Evolutionary conservation across 23 red algal genomes (phyloP), one percentile per base, ranked within the genome.

Genomic region (Gracilaria vermiculophylla): DNA sequence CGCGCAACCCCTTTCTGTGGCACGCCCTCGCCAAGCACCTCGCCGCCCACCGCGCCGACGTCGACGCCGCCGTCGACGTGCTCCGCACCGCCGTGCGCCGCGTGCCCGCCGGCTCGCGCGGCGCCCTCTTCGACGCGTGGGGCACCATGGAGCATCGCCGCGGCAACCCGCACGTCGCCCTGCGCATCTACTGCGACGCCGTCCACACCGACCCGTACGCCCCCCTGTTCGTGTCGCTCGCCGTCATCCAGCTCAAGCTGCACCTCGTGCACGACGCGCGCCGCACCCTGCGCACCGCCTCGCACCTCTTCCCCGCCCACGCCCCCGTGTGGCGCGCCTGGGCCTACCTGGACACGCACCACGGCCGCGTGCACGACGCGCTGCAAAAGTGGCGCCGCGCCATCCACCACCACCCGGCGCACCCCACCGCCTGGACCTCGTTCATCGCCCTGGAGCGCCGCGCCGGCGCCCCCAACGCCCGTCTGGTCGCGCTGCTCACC

Each of bases 1-100:
- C 62, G 0, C 51, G 50, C 3, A 87, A 87, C 66, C 82, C 82
- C 51, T 87, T 87, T 62, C 62, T 87, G n/a, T 89, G 85, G 85
- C 85, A 77, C 55, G 69, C 85, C 21, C 24, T 79, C 10, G 64
- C 64, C 16, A 74, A 72, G 82, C 82, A 75, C 33, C 85, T 79
- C 5, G 69, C 73, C 85, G 28, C 36, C 19, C 25, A 45, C 31
- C 85, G 69, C 57, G 71, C 85, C 34, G 40, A 57, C 23, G 41
- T 61, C 29, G 23, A 57, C 52, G 35, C 73, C 49, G 70, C 58
- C n/a, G 27, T 77, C 55, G 23, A 69, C 54, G 69, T 78, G 24
- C 20, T 89, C 10, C 47, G 64, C 11, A 69, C 28, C 50, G 85
- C 85, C 17, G 40, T 86, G 33, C 45, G 45, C 56, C 82, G 64